Evolutionary conservation across 495 filamentous ascomycete genomes (phyloP).

Genomic region (Penicillium bovifimosum): DNA sequence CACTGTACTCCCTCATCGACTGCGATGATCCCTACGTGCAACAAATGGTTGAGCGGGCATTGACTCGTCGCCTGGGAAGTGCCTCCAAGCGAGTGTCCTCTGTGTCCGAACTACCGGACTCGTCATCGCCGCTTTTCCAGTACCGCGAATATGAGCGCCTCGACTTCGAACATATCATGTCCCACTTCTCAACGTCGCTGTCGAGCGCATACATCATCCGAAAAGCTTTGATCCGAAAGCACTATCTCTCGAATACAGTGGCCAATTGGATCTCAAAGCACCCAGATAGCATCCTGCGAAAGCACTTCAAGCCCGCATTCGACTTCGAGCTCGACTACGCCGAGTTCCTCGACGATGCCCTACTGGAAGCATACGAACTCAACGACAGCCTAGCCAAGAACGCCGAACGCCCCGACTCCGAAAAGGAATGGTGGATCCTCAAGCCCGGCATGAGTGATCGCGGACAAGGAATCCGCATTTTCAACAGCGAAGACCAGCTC

Average conservation of each 20-base stretch:
- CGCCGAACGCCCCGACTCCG: constrained; percentile 34
- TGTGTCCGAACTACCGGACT: constrained; percentile 37
- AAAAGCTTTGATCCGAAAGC: constrained; percentile 96
- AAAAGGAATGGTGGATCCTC: constrained; percentile 93
- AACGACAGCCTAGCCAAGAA: constrained; percentile 69
- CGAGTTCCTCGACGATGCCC: constrained; percentile 90
- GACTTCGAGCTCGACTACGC: constrained; percentile 93
- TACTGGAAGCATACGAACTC: constrained; percentile 84
- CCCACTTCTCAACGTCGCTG: constrained; percentile 53
- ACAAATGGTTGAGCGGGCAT: constrained; percentile 67
- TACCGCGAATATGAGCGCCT: constrained; percentile 82
- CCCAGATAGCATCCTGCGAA: constrained; percentile 59
- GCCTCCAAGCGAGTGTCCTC: constrained; percentile 41
- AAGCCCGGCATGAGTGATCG: constrained; percentile 97
- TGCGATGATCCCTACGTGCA: constrained; percentile 86
- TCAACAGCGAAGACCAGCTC: constrained; percentile 74
- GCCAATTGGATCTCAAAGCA: constrained; percentile 76
- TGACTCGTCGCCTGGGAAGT: constrained; percentile 55
- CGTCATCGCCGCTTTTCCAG: constrained; percentile 57
- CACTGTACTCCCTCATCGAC: constrained; percentile 68
- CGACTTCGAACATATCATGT: constrained; percentile 68
- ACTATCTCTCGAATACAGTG: constrained; percentile 78
- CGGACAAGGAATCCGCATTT: constrained; percentile 86
- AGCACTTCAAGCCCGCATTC: constrained; percentile 66
- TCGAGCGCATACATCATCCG: constrained; percentile 87